These are phyloP conservation scores for Casuarina cunninghamiana DNA, from an alignment of 306 rosid species.

Conservation along the genomic window DNA sequence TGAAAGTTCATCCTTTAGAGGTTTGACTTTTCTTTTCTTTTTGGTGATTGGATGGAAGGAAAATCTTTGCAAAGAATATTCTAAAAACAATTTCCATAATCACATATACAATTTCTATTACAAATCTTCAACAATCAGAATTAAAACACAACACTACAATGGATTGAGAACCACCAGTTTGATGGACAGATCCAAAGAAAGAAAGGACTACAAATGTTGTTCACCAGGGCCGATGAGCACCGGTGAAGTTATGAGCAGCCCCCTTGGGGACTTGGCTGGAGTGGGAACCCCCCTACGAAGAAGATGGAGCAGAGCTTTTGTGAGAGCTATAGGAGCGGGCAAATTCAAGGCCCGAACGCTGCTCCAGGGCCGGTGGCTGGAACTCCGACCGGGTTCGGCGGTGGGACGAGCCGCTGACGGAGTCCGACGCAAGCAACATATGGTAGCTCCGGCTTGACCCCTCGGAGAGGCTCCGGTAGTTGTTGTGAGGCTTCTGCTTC, in stretches of 20 bases:
- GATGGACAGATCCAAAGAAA: slow-evolving; percentile 17
- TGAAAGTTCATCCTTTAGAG: too few relatives aligned
- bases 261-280: not conserved
- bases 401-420: slow-evolving; percentile 62
- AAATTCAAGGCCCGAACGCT: slow-evolving; percentile 21
- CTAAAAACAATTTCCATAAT: not conserved
- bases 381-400: slow-evolving; percentile 66
- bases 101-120: not conserved
- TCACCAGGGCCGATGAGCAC: not conserved
- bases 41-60: too few relatives aligned
- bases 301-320: not conserved
- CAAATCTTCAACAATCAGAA: not conserved
- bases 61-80: too few relatives aligned
- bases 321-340: slow-evolving; percentile 8
- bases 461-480: slow-evolving; percentile 46
- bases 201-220: too few relatives aligned
- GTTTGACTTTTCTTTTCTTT: too few relatives aligned
- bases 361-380: slow-evolving; percentile 43
- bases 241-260: not conserved
- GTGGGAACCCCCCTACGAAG: not conserved
- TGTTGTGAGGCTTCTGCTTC: slow-evolving; percentile 53
- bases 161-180: slow-evolving; percentile 5
- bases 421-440: slow-evolving; percentile 37
- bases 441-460: slow-evolving; percentile 73
- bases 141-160: not conserved